A percentile compares a stretch with the other conserved stretches of the same genome.
Conservation (phyloP, 805 yeast genomes). For the Spathaspora arborariae region DNA sequence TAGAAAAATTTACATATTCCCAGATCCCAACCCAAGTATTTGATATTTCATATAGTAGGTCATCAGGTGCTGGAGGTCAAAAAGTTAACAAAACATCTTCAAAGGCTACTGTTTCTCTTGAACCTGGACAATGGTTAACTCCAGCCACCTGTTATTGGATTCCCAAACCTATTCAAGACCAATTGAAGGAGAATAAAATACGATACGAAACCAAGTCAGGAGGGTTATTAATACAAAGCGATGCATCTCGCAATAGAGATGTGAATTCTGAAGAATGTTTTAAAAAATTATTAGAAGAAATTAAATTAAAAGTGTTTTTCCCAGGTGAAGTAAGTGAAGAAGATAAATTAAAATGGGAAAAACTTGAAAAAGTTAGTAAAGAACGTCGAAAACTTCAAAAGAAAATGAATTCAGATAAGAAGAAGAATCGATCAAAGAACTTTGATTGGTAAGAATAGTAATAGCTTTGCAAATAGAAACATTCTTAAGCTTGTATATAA, state of each 20-base stretch:
- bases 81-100: constrained; percentile 73
- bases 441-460: constrained; percentile 21
- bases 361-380: constrained; percentile 25
- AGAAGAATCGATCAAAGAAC: constrained; percentile 30
- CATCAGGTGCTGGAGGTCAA: constrained; percentile 88
- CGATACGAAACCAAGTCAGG: constrained; percentile 55
- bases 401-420: constrained; percentile 37
- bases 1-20: constrained; percentile 21
- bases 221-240: constrained; percentile 58
- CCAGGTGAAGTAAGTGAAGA: constrained; percentile 45
- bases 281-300: constrained; percentile 51
- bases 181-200: constrained; percentile 35
- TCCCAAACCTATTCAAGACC: constrained; percentile 47
- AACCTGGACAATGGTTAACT: constrained; percentile 38
- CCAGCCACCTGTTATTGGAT: constrained; percentile 50
- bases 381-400: constrained; percentile 32
- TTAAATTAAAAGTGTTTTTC: constrained; percentile 45
- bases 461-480: not conserved
- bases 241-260: constrained; percentile 54
- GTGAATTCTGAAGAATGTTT: constrained; percentile 57
- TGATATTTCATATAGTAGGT: constrained; percentile 46
- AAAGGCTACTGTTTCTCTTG: constrained; percentile 59
- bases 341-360: constrained; percentile 51
- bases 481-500: not conserved
- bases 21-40: constrained; percentile 46